Evolutionary conservation across 2,329 filamentous ascomycete species (phyloP).

Genomic region (Talaromyces sp.): DNA sequence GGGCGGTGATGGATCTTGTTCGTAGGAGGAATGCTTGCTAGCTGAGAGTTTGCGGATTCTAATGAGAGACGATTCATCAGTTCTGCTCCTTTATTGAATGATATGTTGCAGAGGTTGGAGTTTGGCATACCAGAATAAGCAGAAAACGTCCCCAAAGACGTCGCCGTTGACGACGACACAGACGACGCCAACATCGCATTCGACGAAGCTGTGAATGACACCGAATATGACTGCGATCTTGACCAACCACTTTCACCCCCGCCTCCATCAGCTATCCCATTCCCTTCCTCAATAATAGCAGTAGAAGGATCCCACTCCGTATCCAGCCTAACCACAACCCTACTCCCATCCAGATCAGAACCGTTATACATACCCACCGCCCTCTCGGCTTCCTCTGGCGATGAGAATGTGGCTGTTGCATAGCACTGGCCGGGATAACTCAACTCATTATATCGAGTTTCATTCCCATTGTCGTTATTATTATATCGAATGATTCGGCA

Average conservation of each 20-base stretch:
- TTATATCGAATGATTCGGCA: conserved; percentile 32
- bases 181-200: conserved; percentile 3
- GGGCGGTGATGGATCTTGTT: neutral
- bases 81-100: neutral
- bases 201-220: conserved; percentile 1
- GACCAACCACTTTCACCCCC: conserved; percentile 5
- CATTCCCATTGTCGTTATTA: conserved; percentile 17
- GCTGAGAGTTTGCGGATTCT: conserved; percentile 3
- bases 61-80: neutral
- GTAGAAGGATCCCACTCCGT: conserved; percentile 19
- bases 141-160: neutral
- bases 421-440: conserved; percentile 15
- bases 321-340: conserved; percentile 37
- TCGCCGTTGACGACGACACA: conserved; percentile 5
- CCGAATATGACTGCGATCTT: conserved; percentile 10
- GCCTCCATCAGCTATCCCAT: neutral
- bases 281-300: neutral
- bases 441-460: neutral
- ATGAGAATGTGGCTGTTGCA: conserved; percentile 34
- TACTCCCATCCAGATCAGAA: conserved; percentile 33
- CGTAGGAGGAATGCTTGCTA: neutral
- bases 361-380: conserved; percentile 37
- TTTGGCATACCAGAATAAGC: conserved; percentile 5
- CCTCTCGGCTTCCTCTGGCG: conserved; percentile 36
- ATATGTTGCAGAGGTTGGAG: neutral